Evolutionary conservation across 129 eudicot species (phyloP).

Genomic region (Lactuca saligna): DNA sequence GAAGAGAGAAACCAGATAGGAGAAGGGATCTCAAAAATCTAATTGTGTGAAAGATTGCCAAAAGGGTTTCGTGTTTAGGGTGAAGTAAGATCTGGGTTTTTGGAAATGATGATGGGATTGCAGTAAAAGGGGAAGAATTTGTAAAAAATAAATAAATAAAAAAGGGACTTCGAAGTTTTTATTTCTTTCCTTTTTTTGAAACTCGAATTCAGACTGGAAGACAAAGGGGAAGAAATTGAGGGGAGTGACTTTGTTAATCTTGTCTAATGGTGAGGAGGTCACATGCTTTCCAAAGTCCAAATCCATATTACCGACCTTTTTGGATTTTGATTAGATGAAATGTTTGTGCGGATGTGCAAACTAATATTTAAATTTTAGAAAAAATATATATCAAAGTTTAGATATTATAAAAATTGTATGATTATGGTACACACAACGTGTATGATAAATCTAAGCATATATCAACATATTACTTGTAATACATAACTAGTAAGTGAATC

Average conservation of each 20-base stretch:
- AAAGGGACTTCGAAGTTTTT: neutral
- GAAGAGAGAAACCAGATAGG: slow-evolving; percentile 3
- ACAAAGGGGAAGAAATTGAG: neutral
- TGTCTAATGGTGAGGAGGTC: neutral
- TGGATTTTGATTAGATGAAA: neutral
- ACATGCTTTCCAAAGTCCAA: neutral
- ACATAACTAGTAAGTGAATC: no score
- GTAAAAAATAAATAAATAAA: neutral
- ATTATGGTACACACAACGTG: no score
- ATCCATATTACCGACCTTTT: neutral
- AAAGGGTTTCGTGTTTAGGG: slow-evolving; percentile 29
- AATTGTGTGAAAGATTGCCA: slow-evolving; percentile 2
- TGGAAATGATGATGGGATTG: slow-evolving; percentile 23
- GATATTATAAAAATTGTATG: no score
- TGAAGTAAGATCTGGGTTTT: slow-evolving; percentile 42
- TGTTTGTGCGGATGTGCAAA: neutral
- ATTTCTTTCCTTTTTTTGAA: neutral
- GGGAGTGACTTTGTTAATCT: slow-evolving; percentile 10
- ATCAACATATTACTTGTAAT: no score
- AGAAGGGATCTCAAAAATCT: slow-evolving; percentile 28
- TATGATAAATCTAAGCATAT: no score
- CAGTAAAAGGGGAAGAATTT: slow-evolving; percentile 1
- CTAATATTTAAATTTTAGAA: no score
- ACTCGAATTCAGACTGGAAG: slow-evolving; percentile 16
- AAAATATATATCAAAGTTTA: no score